Evolutionary conservation across 345 rosid genomes (phyloP).

Genomic region (Hypericum androsaemum): DNA sequence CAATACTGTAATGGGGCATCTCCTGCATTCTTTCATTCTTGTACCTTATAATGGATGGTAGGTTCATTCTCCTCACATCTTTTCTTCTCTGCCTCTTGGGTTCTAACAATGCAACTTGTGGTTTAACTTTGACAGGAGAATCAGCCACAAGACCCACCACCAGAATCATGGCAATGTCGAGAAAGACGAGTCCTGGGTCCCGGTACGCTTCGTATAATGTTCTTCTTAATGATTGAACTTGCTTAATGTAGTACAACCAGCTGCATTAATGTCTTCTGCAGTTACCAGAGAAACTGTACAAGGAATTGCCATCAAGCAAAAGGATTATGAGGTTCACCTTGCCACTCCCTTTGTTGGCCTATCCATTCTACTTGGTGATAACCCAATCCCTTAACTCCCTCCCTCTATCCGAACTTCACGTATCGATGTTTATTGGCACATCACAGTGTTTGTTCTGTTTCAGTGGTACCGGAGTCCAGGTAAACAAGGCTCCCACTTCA

Average conservation of each 20-base stretch:
- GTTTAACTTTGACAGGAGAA: constrained; percentile 18
- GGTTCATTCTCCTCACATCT: no score
- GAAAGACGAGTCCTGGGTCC: constrained; percentile 26
- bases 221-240: neutral
- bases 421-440: no score
- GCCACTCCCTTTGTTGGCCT: constrained; percentile 61
- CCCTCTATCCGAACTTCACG: neutral
- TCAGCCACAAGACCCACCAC: constrained; percentile 25
- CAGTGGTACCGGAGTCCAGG: constrained; percentile 28
- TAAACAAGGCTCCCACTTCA: constrained; percentile 24
- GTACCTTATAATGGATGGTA: constrained; percentile 30
- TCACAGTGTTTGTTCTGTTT: neutral
- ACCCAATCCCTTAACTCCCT: neutral
- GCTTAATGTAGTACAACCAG: neutral
- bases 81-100: no score
- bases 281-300: constrained; percentile 55
- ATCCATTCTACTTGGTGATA: constrained; percentile 58
- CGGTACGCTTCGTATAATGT: constrained; percentile 4
- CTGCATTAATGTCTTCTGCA: constrained; percentile 5
- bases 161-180: constrained; percentile 28
- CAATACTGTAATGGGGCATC: constrained; percentile 17
- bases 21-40: constrained; percentile 23
- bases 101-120: no score
- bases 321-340: constrained; percentile 44
- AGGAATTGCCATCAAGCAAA: constrained; percentile 25